These are phyloP conservation scores for Leccinum truebloodii DNA, from an alignment of 768 basidiomycete species.

Conservation along the genomic window DNA sequence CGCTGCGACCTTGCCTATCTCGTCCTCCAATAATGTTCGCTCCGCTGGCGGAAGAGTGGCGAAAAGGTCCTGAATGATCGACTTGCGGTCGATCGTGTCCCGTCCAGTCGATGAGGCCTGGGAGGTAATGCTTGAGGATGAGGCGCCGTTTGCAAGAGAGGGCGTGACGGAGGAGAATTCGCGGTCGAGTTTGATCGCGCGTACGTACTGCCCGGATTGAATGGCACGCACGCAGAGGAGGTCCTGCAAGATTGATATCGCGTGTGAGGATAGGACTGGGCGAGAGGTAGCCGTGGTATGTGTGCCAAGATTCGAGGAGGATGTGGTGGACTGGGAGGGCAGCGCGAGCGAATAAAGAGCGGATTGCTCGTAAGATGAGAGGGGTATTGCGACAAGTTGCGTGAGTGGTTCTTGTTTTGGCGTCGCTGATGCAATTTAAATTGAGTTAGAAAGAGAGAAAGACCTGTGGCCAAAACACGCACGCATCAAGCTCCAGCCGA, in stretches of 20 bases:
- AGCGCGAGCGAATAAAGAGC: conserved; percentile 59
- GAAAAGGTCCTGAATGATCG: conserved; percentile 72
- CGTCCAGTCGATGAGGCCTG: conserved; percentile 23
- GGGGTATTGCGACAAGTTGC: conserved; percentile 63
- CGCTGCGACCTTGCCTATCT: conserved; percentile 44
- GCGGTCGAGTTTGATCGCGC: conserved; percentile 77
- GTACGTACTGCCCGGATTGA: conserved; percentile 65
- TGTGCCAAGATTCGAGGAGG: conserved; percentile 5
- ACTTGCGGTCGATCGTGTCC: conserved; percentile 50
- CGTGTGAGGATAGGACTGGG: conserved; percentile 41
- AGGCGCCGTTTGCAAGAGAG: conserved; percentile 11
- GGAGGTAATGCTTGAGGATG: conserved; percentile 23
- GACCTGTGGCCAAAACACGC: conserved; percentile 37
- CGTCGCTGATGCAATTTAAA: conserved; percentile 42
- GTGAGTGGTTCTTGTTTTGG: conserved; percentile 59
- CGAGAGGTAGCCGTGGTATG: not conserved
- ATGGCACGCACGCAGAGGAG: conserved; percentile 79
- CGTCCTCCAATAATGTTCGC: conserved; percentile 59
- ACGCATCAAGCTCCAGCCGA: conserved; percentile 74
- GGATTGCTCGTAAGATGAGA: conserved; percentile 64
- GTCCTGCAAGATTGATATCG: conserved; percentile 66
- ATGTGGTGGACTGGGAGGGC: conserved; percentile 38
- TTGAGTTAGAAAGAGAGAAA: conserved; percentile 3
- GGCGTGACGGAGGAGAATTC: conserved; percentile 52
- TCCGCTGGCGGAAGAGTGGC: conserved; percentile 62